Conservation (phyloP, 345 rosid genomes). For the Mercurialis annua region DNA sequence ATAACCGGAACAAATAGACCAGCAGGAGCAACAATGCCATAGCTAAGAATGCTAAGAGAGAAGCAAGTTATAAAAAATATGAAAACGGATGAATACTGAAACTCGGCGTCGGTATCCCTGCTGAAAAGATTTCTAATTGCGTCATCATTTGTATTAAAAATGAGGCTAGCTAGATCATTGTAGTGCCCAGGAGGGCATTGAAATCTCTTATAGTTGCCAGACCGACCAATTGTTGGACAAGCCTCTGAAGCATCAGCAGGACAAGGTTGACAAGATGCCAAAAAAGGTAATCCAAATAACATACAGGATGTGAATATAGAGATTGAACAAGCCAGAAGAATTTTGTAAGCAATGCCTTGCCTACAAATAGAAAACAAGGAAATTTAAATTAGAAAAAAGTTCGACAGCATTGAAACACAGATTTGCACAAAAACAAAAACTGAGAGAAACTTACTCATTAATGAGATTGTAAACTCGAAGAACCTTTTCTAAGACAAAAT, state of each 20-base stretch:
- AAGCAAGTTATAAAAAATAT: conserved; percentile 71
- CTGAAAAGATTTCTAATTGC: conserved; percentile 91
- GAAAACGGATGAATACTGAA: conserved; percentile 59
- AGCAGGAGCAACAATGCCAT: conserved; percentile 77
- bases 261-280: conserved; percentile 75
- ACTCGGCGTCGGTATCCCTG: conserved; percentile 70
- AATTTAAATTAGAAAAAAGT: conserved; percentile 10
- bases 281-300: conserved; percentile 89
- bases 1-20: conserved; percentile 94
- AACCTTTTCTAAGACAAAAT: conserved; percentile 66
- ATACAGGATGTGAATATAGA: conserved; percentile 81
- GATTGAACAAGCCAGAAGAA: conserved; percentile 58
- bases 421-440: conserved; percentile 11
- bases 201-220: conserved; percentile 92
- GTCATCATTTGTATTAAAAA: conserved; percentile 91
- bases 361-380: conserved; percentile 37
- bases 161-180: conserved; percentile 94
- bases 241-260: conserved; percentile 64
- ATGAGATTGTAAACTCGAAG: conserved; percentile 63
- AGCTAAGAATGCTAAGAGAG: conserved; percentile 74
- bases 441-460: conserved; percentile 58
- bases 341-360: conserved; percentile 57
- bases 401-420: neutral
- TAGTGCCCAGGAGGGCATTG: conserved; percentile 77
- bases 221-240: conserved; percentile 90